Conservation (phyloP, 805 yeast genomes). For the Deakozyma indianensis region DNA sequence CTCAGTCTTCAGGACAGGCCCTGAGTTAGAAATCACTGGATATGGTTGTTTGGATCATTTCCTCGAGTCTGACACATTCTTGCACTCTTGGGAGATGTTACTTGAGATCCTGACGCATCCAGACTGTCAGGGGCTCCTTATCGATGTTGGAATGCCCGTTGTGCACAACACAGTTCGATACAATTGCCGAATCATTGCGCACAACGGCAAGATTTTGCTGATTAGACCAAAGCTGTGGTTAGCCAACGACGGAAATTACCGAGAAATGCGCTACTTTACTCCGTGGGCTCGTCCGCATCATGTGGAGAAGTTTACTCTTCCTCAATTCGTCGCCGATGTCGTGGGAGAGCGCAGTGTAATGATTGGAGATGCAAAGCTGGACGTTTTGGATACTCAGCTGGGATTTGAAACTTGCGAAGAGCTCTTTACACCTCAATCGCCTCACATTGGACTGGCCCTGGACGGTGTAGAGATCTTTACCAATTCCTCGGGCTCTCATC, state of each 20-base stretch:
- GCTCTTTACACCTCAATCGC: conserved; percentile 89
- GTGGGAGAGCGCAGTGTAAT: conserved; percentile 56
- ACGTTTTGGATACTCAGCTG: conserved; percentile 70
- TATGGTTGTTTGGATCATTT: conserved; percentile 70
- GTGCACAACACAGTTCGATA: conserved; percentile 76
- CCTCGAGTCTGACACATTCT: conserved; percentile 71
- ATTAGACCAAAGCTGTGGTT: conserved; percentile 88
- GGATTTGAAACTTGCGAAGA: conserved; percentile 99
- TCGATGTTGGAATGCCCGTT: conserved; percentile 93
- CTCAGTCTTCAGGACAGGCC: conserved; percentile 85
- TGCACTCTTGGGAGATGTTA: conserved; percentile 93
- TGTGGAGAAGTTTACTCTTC: conserved; percentile 61
- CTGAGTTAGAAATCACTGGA: conserved; percentile 89
- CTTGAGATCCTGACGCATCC: conserved; percentile 53
- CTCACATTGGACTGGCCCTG: conserved; percentile 79
- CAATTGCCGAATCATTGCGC: conserved; percentile 78
- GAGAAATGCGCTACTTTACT: conserved; percentile 94
- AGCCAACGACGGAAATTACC: conserved; percentile 95
- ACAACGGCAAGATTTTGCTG: conserved; percentile 62
- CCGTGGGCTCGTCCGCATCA: conserved; percentile 80
- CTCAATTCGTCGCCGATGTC: conserved; percentile 47
- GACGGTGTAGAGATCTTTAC: conserved; percentile 98
- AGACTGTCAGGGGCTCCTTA: conserved; percentile 60
- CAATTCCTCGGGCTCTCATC: conserved; percentile 96
- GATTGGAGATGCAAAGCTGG: conserved; percentile 84